Conservation (phyloP, 192 early-diverging fungal species). For the Podila verticillata region DNA sequence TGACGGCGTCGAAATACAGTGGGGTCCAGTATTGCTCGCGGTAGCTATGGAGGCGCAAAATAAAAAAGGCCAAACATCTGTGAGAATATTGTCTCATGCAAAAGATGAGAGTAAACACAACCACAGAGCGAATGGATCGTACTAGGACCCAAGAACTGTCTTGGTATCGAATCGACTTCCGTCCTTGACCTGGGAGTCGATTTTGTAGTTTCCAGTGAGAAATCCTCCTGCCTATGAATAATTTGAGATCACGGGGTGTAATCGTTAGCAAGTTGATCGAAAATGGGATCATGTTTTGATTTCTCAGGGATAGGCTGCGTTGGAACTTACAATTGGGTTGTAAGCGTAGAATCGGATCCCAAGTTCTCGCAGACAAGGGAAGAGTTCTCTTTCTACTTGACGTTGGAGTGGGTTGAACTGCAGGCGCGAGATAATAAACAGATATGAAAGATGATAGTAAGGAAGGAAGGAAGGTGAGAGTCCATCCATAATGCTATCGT, state of each 20-base stretch:
- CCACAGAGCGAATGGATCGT: neutral
- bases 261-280: neutral
- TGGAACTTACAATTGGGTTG: slow-evolving; percentile 18
- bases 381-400: slow-evolving; percentile 23
- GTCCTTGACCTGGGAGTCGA: slow-evolving; percentile 11
- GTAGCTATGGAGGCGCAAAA: slow-evolving; percentile 1
- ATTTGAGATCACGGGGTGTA: neutral
- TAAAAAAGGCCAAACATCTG: neutral
- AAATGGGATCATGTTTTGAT: neutral
- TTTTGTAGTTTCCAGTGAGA: slow-evolving; percentile 22
- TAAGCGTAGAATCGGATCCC: slow-evolving; percentile 26
- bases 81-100: neutral
- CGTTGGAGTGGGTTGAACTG: slow-evolving; percentile 27
- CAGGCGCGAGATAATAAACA: neutral
- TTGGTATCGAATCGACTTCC: slow-evolving; percentile 29
- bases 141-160: slow-evolving; percentile 30
- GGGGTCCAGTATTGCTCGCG: slow-evolving; percentile 30
- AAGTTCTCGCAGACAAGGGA: slow-evolving; percentile 27
- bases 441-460: too few species aligned
- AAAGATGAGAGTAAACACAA: too few species aligned
- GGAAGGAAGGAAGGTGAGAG: neutral
- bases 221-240: slow-evolving; percentile 21
- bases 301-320: neutral
- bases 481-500: too few species aligned
- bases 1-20: slow-evolving; percentile 26